Conservation (phyloP, 2,329 filamentous ascomycete genomes). For the Sphaerostilbella broomeana region DNA sequence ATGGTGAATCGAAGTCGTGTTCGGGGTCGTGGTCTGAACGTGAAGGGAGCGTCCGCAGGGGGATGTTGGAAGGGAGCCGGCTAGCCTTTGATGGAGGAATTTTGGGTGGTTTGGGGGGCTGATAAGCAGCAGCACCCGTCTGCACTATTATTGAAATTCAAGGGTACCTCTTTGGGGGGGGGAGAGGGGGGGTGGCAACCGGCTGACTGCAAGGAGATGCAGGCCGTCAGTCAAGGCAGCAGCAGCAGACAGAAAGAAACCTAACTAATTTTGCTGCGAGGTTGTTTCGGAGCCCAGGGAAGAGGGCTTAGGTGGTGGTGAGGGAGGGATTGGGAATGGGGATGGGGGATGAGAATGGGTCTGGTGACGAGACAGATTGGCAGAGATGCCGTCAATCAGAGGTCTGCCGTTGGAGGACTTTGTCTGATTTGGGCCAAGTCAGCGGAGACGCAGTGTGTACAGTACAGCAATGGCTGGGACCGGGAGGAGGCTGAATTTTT, state of each 20-base stretch:
- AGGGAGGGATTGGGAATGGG: no score
- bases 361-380: constrained; percentile 9
- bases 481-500: background rate
- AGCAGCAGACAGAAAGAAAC: constrained; percentile 5
- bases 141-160: constrained; percentile 34
- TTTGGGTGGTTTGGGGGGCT: constrained; percentile 70
- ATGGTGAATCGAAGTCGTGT: constrained; percentile 37
- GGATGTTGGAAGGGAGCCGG: constrained; percentile 77
- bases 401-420: constrained; percentile 1
- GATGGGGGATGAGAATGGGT: no score
- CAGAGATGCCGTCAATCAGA: constrained; percentile 8
- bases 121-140: constrained; percentile 67
- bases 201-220: constrained; percentile 25
- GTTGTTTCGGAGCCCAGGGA: constrained; percentile 4
- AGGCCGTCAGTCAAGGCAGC: background rate
- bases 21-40: constrained; percentile 30
- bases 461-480: no score
- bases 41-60: constrained; percentile 65
- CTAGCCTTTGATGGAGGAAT: constrained; percentile 70
- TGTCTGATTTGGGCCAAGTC: constrained; percentile 5
- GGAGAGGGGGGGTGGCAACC: no score
- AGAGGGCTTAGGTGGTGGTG: no score
- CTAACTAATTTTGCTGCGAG: constrained; percentile 3
- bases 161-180: constrained; percentile 7
- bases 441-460: constrained; percentile 6